Percentiles rank a stretch among this genome's conserved stretches.
phyloP scores from a whole-genome alignment of 495 filamentous ascomycete species.

The Lasiosphaeria miniovina region DNA sequence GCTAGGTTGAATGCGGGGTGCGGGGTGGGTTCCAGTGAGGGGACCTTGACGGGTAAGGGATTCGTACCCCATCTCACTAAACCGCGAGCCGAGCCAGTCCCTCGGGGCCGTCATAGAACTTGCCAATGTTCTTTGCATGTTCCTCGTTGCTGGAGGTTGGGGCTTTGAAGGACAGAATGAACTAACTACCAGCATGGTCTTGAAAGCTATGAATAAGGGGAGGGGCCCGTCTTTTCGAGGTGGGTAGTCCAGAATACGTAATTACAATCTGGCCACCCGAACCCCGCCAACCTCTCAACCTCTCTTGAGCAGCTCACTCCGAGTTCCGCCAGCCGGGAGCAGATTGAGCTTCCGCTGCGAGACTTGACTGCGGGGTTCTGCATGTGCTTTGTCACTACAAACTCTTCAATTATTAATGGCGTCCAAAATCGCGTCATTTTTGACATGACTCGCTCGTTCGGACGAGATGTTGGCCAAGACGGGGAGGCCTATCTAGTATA shows the following conservation, averaged over 20 bases:
- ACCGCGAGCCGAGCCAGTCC: background rate
- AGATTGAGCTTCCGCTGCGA: background rate
- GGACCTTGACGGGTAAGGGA: background rate
- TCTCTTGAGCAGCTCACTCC: no score
- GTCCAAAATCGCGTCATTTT: background rate
- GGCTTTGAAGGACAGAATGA: no score
- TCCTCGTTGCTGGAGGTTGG: no score
- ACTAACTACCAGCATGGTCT: no score
- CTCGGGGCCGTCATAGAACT: background rate
- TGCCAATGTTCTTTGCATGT: background rate
- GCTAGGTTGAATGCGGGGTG: constrained; percentile 3
- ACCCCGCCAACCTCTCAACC: no score
- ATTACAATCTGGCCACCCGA: no score
- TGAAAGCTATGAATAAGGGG: no score
- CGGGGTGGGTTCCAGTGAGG: background rate
- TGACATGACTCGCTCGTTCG: background rate
- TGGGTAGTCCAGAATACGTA: no score
- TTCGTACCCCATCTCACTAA: background rate
- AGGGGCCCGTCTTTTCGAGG: no score
- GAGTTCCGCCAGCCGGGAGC: no score
- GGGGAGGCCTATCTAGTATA: no score
- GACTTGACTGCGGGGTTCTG: constrained; percentile 1
- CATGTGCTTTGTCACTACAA: background rate
- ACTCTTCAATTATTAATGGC: background rate
- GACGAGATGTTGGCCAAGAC: no score